A percentile compares a stretch with the other conserved stretches of the same genome.
phyloP scores from a whole-genome alignment of 139 green algal genomes.

The Chlamydomonas sp. region DNA sequence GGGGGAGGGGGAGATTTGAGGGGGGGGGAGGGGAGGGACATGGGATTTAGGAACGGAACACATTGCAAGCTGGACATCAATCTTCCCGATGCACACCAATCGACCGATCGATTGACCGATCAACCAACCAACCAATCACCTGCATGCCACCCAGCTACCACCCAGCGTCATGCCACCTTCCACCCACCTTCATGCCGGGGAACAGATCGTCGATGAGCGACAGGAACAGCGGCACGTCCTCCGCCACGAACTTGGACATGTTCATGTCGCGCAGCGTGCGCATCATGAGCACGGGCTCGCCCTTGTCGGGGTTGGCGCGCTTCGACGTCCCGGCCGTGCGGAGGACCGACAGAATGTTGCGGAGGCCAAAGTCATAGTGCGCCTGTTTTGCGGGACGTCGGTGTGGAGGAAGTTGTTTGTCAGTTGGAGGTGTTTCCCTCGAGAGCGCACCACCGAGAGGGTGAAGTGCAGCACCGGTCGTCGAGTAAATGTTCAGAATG shows the following conservation, averaged over 20 bases:
- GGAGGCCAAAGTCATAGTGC: slow-evolving; percentile 96
- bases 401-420: too few species aligned
- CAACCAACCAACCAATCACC: too few species aligned
- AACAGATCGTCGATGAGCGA: slow-evolving; percentile 94
- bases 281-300: slow-evolving; percentile 74
- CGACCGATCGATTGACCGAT: too few species aligned
- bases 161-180: too few species aligned
- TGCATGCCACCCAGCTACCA: not conserved
- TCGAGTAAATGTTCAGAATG: too few species aligned
- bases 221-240: slow-evolving; percentile 93
- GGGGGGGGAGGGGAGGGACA: too few species aligned
- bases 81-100: not conserved
- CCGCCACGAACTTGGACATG: slow-evolving; percentile 95
- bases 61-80: not conserved
- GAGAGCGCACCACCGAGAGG: too few species aligned
- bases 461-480: too few species aligned
- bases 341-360: slow-evolving; percentile 89
- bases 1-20: too few species aligned
- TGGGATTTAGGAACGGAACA: too few species aligned
- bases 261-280: slow-evolving; percentile 84
- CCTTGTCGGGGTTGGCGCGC: slow-evolving; percentile 76
- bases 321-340: slow-evolving; percentile 83
- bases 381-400: too few species aligned
- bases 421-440: too few species aligned
- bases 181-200: slow-evolving; percentile 56